Conservation (phyloP, 2,329 filamentous ascomycete species). For the Scopulariopsis brevicaulis region DNA sequence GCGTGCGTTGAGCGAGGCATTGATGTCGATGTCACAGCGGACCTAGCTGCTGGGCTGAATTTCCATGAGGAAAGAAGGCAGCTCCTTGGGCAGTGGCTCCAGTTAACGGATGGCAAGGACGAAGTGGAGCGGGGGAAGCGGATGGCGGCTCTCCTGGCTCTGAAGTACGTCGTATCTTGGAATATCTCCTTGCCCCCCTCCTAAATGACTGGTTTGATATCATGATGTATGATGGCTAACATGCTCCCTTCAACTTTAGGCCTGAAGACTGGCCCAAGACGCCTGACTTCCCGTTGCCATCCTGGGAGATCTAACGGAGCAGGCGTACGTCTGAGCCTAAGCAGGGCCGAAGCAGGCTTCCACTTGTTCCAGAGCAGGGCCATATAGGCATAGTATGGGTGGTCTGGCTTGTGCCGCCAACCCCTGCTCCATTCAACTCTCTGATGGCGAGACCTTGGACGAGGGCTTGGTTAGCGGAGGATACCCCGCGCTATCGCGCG, state of each 20-base stretch:
- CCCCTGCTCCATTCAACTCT: neutral
- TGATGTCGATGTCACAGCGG: slow-evolving; percentile 25
- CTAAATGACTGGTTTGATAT: neutral
- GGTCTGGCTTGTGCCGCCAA: neutral
- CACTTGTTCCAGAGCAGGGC: no score
- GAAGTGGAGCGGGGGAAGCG: neutral
- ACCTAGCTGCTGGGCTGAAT: neutral
- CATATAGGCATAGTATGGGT: no score
- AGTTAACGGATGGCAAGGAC: neutral
- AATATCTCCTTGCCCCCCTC: neutral
- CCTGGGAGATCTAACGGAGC: neutral
- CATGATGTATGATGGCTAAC: neutral
- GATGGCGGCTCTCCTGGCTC: neutral
- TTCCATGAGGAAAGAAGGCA: neutral
- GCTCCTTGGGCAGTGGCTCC: neutral
- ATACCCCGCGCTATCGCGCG: neutral
- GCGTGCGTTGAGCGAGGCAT: slow-evolving; percentile 63
- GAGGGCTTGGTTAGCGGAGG: neutral
- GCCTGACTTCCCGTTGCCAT: neutral
- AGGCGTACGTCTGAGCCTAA: neutral
- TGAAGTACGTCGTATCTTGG: neutral
- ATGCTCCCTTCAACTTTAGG: neutral
- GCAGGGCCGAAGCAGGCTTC: no score
- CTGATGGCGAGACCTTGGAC: neutral
- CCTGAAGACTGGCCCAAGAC: slow-evolving; percentile 2